Evolutionary conservation across 306 rosid species (phyloP), one percentile per base, ranked within the genome.

Genomic region (Mimosa pudica): DNA sequence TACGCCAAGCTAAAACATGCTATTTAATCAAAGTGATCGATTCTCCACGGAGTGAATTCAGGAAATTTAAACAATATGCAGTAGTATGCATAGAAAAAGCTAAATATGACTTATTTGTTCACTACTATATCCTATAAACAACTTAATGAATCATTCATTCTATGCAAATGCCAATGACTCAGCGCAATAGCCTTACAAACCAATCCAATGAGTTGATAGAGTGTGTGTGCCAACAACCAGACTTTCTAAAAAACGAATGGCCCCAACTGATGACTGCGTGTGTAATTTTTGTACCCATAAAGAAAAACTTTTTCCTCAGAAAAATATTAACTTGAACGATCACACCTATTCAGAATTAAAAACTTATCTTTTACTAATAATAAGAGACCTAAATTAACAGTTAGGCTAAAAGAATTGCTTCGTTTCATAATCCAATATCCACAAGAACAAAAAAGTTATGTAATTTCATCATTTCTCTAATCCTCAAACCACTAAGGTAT

Each of bases 281-380:
- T 14, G 17, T 52, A 4, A 6, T 17, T 55, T 52, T 2, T 4
- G 6, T 6, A 16, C 13, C 8, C 8, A 7, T 1, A 8, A 12
- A 48, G 4, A 13, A 49, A 4, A 49, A 49, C 52, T 48, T 48
- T 24, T 24, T 24, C 30, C 30, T 24, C 10, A 54, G 16, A 57
- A 57, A 6, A 20, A 11, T 4, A n/a, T 70, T 10, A 70, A 70
- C 10, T 10, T 5, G 57, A 70, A 46, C 20, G 24, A 70, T 45
- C 55, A 45, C 55, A 70, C 38, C 74, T 70, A 70, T 44, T 70
- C 74, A 45, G 45, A 45, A 45, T n/a, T 30, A 45, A 20, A 44
- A 45, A 24, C 30, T 24, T 24, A 24, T 24, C 30, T 24, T 24
- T 24, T 24, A 24, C 30, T 24, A 24, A 42, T 38, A 46, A 18